Conservation (phyloP, 2,329 filamentous ascomycete genomes). For the Aspergillus spinulosporus region DNA sequence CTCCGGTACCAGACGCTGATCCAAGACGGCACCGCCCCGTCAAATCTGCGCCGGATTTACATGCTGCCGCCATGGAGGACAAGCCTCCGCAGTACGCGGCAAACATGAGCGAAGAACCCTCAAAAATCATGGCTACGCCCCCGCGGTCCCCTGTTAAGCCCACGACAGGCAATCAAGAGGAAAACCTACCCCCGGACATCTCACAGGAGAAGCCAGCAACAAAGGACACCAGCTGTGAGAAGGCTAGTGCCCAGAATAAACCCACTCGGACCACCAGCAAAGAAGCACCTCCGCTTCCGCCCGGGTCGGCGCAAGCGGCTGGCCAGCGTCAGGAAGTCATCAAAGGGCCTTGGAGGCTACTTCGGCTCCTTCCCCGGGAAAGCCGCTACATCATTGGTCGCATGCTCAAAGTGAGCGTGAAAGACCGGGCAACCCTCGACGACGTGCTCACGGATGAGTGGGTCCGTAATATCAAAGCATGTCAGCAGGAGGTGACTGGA, state of each 20-base stretch:
- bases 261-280: constrained; percentile 41
- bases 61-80: constrained; percentile 28
- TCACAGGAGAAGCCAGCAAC: constrained; percentile 31
- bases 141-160: constrained; percentile 25
- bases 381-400: constrained; percentile 84
- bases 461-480: constrained; percentile 83
- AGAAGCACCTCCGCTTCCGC: constrained; percentile 39
- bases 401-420: constrained; percentile 89
- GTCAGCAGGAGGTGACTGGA: constrained; percentile 73
- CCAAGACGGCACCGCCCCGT: constrained; percentile 35
- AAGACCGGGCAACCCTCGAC: constrained; percentile 76
- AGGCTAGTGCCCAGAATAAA: constrained; percentile 23
- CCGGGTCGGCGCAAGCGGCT: constrained; percentile 26
- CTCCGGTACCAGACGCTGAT: constrained; percentile 45
- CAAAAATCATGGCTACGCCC: constrained; percentile 18
- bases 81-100: constrained; percentile 24
- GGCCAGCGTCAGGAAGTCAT: constrained; percentile 68
- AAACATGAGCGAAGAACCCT: constrained; percentile 16
- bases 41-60: constrained; percentile 40
- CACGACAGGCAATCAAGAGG: constrained; percentile 27
- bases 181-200: constrained; percentile 26
- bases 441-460: constrained; percentile 87
- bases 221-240: constrained; percentile 20
- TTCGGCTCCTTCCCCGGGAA: constrained; percentile 84
- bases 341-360: constrained; percentile 85